A percentile compares a stretch with the other conserved stretches of the same genome.
phyloP scores from a whole-genome alignment of 2,329 filamentous ascomycete species.

The Aspergillus sp. region DNA sequence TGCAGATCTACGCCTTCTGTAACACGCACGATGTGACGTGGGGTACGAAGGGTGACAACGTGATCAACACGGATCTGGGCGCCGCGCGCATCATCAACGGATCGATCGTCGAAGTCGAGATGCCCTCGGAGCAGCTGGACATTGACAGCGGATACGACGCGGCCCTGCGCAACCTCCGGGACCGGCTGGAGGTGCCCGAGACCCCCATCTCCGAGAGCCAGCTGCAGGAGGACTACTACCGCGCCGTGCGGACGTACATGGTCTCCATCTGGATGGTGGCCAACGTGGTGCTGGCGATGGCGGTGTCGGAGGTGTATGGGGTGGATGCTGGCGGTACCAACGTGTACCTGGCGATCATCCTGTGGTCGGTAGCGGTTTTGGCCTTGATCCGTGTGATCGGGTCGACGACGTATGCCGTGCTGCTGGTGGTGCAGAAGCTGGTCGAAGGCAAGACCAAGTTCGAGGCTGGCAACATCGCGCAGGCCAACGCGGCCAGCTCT shows the following conservation, averaged over 20 bases:
- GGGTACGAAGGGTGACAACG: conserved; percentile 98
- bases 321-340: conserved; percentile 72
- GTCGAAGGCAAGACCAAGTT: conserved; percentile 79
- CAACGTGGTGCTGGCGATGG: conserved; percentile 92
- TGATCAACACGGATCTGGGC: conserved; percentile 88
- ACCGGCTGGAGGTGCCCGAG: conserved; percentile 77
- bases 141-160: conserved; percentile 98
- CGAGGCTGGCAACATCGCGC: conserved; percentile 35
- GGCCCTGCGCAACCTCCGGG: conserved; percentile 90
- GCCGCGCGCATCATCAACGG: conserved; percentile 74
- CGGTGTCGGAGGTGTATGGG: conserved; percentile 81
- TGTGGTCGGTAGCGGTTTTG: conserved; percentile 85
- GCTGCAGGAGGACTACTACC: conserved; percentile 97
- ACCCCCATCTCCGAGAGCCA: conserved; percentile 68
- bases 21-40: conserved; percentile 99
- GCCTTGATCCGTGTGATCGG: conserved; percentile 88
- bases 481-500: conserved; percentile 24
- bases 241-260: conserved; percentile 96
- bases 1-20: conserved; percentile 98
- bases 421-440: conserved; percentile 79
- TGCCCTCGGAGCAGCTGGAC: conserved; percentile 96
- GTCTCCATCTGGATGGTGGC: conserved; percentile 91
- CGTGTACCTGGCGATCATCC: conserved; percentile 86
- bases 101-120: conserved; percentile 87
- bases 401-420: conserved; percentile 74